Conservation (phyloP, 805 yeast genomes). For the Nakazawaea holstii region DNA sequence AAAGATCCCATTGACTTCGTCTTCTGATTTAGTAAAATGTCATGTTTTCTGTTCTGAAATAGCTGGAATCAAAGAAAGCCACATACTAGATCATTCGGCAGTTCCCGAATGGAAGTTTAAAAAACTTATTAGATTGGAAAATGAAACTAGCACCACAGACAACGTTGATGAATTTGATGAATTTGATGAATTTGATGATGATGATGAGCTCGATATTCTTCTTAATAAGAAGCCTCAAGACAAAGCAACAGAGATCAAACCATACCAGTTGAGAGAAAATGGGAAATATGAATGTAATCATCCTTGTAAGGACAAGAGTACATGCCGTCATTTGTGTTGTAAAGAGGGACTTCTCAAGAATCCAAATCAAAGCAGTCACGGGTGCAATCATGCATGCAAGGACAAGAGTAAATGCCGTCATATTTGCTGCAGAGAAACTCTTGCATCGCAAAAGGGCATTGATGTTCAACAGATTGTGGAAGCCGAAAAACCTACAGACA, state of each 20-base stretch:
- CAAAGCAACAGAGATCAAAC: background rate
- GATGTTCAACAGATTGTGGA: background rate
- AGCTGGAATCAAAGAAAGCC: constrained; percentile 21
- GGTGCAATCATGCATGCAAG: constrained; percentile 33
- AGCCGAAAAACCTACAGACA: background rate
- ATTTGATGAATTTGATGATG: too few species aligned
- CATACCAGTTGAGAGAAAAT: constrained; percentile 17
- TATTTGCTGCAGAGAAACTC: constrained; percentile 15
- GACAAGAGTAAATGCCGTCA: constrained; percentile 34
- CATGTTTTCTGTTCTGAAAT: constrained; percentile 33
- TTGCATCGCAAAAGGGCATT: background rate
- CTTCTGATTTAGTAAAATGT: constrained; percentile 22
- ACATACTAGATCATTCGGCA: background rate
- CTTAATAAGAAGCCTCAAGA: constrained; percentile 7
- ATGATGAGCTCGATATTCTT: constrained; percentile 10
- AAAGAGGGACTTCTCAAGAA: constrained; percentile 29
- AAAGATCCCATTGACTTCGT: constrained; percentile 15
- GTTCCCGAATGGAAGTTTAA: constrained; percentile 4
- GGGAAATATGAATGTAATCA: constrained; percentile 37
- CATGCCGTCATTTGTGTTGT: constrained; percentile 44
- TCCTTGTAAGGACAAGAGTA: constrained; percentile 29
- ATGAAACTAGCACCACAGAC: constrained; percentile 14
- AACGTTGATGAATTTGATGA: constrained; percentile 24
- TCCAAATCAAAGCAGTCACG: background rate
- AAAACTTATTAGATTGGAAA: background rate